Base-by-base conservation (phyloP, 2,329 filamentous ascomycete species). In the Cladosporium cucumerinum region DNA sequence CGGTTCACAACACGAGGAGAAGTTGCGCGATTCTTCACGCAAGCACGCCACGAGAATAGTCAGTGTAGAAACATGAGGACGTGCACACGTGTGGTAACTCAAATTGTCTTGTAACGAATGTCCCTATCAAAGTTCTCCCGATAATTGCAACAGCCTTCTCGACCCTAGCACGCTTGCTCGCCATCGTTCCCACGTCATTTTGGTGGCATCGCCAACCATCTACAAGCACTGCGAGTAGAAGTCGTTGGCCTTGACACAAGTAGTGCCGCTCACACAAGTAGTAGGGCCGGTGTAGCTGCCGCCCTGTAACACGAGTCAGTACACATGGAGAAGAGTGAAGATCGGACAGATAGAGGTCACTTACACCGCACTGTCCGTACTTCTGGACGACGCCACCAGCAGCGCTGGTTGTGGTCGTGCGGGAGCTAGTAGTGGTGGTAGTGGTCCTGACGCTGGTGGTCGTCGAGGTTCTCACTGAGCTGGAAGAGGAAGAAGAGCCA, bases 201-300 rank as follows among this genome's bases (percentile, higher is more conserved):
- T 34, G 26, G n/a, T 25, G 12, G 12, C 32, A 18, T 28, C 32
- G 52, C 52, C 26, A 32, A 32, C 2, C 18, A 26, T 57, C 61
- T 64, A 64, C 62, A 64, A 59, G 65, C 76, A 77, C 69, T 77
- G 75, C 5, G 71, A 73, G 63, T 76, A 78, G 61, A 71, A 76
- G 2, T 68, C 59, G 66, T 72, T 75, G 26, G 51, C 34, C 32
- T 34, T 64, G 26, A 63, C 65, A 66, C 74, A 78, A 36, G 65
- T 66, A 52, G 70, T 74, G 26, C 74, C 75, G 8, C 72, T 68
- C 18, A 71, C 69, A 64, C 75, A 78, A 54, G 64, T 66, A 11
- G 70, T 75, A 2, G 67, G 55, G 23, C 74, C 76, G 16, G 65
- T 71, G 66, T 66, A 78, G n/a, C 66, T 68, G 14, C 55, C 61